Evolutionary conservation across 2,329 filamentous ascomycete genomes (phyloP).

Genomic region (Fusarium sp.): DNA sequence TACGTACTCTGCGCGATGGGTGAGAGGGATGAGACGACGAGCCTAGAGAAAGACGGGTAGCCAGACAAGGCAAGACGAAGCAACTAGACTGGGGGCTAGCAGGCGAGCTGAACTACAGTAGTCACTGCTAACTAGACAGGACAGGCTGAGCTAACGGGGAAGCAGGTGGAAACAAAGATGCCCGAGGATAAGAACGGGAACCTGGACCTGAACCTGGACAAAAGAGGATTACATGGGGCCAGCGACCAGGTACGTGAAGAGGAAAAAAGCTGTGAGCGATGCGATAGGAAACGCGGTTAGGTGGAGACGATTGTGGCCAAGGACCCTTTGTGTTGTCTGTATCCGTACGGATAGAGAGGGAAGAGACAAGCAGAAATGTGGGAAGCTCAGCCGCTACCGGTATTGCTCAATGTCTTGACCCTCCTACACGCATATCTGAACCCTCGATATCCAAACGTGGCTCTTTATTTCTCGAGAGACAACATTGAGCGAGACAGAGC

Average conservation of each 20-base stretch:
- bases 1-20: constrained; percentile 5
- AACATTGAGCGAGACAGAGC: not conserved
- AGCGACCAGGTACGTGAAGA: constrained; percentile 17
- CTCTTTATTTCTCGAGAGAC: not conserved
- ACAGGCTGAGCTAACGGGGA: constrained; percentile 37
- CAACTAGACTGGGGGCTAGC: constrained; percentile 17
- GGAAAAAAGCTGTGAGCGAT: constrained; percentile 31
- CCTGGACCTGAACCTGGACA: constrained; percentile 19
- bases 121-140: not conserved
- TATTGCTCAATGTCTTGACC: not conserved
- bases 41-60: constrained; percentile 27
- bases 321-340: constrained; percentile 38
- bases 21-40: constrained; percentile 14
- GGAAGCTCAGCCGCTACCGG: constrained; percentile 16
- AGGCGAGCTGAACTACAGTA: constrained; percentile 41
- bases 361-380: constrained; percentile 31
- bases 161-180: constrained; percentile 7
- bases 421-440: not conserved
- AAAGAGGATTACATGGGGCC: constrained; percentile 20
- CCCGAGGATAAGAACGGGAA: constrained; percentile 21
- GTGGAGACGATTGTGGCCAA: constrained; percentile 35
- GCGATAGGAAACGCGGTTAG: constrained; percentile 33
- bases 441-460: not conserved
- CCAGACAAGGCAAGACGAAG: constrained; percentile 19
- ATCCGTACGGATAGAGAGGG: constrained; percentile 13